phyloP scores from a whole-genome alignment of 192 early-diverging fungal genomes.

The Backusella sp. region DNA sequence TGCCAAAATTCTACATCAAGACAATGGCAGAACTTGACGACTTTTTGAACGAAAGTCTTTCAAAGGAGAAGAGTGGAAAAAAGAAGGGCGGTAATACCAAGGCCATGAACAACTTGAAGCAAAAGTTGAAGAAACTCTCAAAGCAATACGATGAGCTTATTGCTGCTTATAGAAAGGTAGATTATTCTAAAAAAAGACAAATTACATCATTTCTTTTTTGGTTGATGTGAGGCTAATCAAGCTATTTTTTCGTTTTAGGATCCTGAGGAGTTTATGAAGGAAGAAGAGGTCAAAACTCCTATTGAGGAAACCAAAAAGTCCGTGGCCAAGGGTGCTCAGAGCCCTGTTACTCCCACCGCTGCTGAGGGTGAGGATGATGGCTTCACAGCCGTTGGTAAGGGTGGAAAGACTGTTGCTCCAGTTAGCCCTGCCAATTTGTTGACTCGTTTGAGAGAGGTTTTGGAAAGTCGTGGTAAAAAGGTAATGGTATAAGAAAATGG shows the following conservation, averaged over 20 bases:
- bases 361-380: slow-evolving; percentile 43
- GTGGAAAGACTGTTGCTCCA: slow-evolving; percentile 59
- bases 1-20: slow-evolving; percentile 76
- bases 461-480: slow-evolving; percentile 91
- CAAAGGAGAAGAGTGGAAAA: slow-evolving; percentile 65
- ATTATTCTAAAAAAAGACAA: neutral
- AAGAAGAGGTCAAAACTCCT: slow-evolving; percentile 15
- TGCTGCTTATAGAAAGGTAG: slow-evolving; percentile 57
- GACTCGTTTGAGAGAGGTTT: slow-evolving; percentile 76
- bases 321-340: slow-evolving; percentile 18
- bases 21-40: slow-evolving; percentile 78
- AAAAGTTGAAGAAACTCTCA: slow-evolving; percentile 87
- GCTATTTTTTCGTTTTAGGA: slow-evolving; percentile 25
- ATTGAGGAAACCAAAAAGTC: neutral
- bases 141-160: slow-evolving; percentile 75
- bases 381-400: slow-evolving; percentile 69
- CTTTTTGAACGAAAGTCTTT: slow-evolving; percentile 55
- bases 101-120: slow-evolving; percentile 90
- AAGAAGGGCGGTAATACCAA: slow-evolving; percentile 86
- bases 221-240: slow-evolving; percentile 18
- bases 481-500: slow-evolving; percentile 27
- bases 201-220: neutral
- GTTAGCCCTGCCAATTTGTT: slow-evolving; percentile 72
- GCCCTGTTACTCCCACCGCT: neutral
- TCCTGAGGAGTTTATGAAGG: slow-evolving; percentile 32